These are phyloP conservation scores for Saururus chinensis DNA, from an alignment of 164 flowering plant genomes.

Conservation along the genomic window DNA sequence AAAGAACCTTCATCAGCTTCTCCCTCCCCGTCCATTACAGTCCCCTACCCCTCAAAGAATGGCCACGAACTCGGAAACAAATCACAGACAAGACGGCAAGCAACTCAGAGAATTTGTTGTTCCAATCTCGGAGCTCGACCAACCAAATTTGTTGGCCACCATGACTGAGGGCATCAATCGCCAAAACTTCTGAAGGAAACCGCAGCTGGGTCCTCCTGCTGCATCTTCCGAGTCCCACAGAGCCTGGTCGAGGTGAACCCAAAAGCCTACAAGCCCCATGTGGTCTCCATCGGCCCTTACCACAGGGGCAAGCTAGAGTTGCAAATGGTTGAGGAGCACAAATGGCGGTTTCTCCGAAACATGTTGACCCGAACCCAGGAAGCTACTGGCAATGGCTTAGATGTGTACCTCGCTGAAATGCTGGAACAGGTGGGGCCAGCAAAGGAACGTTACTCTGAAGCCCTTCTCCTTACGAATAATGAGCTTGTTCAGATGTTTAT, in stretches of 20 bases:
- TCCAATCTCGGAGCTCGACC: no score
- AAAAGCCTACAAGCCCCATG: background rate
- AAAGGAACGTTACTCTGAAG: slow-evolving; percentile 14
- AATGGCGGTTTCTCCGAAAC: background rate
- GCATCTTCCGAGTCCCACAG: background rate
- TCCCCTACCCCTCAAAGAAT: no score
- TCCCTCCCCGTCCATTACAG: no score
- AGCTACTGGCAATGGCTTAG: slow-evolving; percentile 1
- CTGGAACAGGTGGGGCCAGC: slow-evolving; percentile 4
- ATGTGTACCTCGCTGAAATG: slow-evolving; percentile 3
- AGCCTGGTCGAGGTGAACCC: background rate
- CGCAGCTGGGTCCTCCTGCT: background rate
- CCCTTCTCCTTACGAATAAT: background rate
- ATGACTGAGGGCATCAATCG: background rate
- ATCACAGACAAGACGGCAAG: no score
- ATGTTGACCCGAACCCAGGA: background rate
- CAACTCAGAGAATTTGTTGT: no score
- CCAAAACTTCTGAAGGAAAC: background rate
- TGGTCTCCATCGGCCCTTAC: background rate
- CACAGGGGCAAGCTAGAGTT: background rate
- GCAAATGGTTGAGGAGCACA: background rate
- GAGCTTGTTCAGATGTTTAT: slow-evolving; percentile 12
- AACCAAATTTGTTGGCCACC: no score
- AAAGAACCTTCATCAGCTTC: no score
- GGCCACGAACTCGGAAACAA: no score